phyloP scores from a whole-genome alignment of 371 early-diverging fungal species.

The Syncephalastrum contaminatum region DNA sequence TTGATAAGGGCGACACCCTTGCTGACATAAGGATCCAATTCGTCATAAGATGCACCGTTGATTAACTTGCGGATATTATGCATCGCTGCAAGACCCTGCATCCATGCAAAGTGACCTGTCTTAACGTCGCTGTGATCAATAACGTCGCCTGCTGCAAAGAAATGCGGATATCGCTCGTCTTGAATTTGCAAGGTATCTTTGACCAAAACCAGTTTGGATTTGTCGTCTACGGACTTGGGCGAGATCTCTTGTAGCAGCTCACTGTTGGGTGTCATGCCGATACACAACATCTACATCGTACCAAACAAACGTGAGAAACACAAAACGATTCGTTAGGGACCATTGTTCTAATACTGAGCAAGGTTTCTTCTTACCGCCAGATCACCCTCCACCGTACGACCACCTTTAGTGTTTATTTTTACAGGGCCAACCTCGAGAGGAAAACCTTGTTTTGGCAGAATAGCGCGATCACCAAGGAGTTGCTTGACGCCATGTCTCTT shows the following conservation, averaged over 20 bases:
- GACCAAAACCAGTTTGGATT: slow-evolving; percentile 52
- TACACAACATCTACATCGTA: slow-evolving; percentile 54
- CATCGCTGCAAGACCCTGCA: slow-evolving; percentile 35
- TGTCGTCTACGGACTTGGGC: slow-evolving; percentile 41
- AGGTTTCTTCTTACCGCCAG: slow-evolving; percentile 38
- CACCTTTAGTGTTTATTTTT: slow-evolving; percentile 43
- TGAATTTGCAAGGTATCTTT: slow-evolving; percentile 65
- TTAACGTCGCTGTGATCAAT: slow-evolving; percentile 48
- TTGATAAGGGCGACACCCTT: slow-evolving; percentile 40
- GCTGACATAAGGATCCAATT: slow-evolving; percentile 34
- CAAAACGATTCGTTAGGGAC: not conserved
- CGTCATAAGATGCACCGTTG: slow-evolving; percentile 23
- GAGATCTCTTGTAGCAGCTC: slow-evolving; percentile 42
- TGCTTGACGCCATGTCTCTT: slow-evolving; percentile 48
- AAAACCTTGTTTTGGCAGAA: slow-evolving; percentile 45
- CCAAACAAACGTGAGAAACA: not conserved
- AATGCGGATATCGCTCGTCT: slow-evolving; percentile 58
- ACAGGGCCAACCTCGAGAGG: slow-evolving; percentile 48
- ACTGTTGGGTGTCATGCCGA: slow-evolving; percentile 66
- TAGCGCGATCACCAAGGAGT: slow-evolving; percentile 48
- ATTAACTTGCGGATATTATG: slow-evolving; percentile 32
- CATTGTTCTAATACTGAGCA: too few species aligned
- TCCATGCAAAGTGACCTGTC: slow-evolving; percentile 52
- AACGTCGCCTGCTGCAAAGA: slow-evolving; percentile 70
- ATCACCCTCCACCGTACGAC: slow-evolving; percentile 50